These are phyloP conservation scores for Penicillium herquei DNA, from an alignment of 495 filamentous ascomycete species.

Conservation along the genomic window DNA sequence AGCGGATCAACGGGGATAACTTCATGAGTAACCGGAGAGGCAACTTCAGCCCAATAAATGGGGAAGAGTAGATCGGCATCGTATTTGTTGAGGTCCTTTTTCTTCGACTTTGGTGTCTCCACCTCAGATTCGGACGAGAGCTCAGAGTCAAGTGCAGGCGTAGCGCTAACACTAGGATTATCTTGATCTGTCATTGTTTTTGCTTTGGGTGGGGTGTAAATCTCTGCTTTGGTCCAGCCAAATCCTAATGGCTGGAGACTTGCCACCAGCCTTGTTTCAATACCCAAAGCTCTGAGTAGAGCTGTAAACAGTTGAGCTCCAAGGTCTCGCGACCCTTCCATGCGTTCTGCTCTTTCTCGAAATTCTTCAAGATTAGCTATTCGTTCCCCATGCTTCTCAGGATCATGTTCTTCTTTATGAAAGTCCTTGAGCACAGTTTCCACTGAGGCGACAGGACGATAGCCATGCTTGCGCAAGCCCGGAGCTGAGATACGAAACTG, in stretches of 20 bases:
- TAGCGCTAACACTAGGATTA: neutral
- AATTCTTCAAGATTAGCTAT: conserved; percentile 66
- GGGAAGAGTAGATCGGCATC: conserved; percentile 78
- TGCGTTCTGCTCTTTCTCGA: conserved; percentile 62
- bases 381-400: conserved; percentile 69
- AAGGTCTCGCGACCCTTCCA: conserved; percentile 81
- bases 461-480: conserved; percentile 84
- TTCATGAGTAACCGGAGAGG: conserved; percentile 74
- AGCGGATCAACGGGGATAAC: conserved; percentile 77
- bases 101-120: conserved; percentile 1
- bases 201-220: conserved; percentile 42
- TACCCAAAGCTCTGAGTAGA: conserved; percentile 74
- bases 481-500: conserved; percentile 76
- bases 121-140: conserved; percentile 14
- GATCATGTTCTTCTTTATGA: conserved; percentile 58
- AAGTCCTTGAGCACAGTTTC: conserved; percentile 64
- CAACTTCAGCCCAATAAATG: conserved; percentile 89
- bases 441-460: conserved; percentile 67
- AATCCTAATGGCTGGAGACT: conserved; percentile 88
- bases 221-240: conserved; percentile 85
- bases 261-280: conserved; percentile 78
- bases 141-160: neutral
- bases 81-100: conserved; percentile 29
- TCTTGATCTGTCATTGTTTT: conserved; percentile 28
- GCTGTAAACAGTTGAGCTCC: conserved; percentile 90